Percentiles rank a stretch among this genome's conserved stretches.
Conservation (phyloP, 2,329 filamentous ascomycete species). For the Colletotrichum tropicale region DNA sequence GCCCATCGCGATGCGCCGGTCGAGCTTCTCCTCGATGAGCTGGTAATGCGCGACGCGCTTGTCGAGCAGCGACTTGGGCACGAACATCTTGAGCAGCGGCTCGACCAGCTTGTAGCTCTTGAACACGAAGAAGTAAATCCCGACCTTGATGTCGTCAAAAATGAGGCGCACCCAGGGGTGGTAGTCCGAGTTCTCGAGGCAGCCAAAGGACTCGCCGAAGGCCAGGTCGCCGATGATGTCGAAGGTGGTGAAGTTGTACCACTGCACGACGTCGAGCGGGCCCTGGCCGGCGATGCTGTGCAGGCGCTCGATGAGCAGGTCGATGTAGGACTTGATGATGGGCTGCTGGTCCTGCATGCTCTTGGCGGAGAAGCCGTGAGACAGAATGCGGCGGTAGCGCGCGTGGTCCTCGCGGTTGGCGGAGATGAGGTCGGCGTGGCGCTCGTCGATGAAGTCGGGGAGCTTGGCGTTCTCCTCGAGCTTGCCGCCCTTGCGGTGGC, state of each 20-base stretch:
- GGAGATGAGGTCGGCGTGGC: conserved; percentile 23
- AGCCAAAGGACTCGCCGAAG: conserved; percentile 33
- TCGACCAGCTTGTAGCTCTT: background rate
- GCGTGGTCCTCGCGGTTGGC: conserved; percentile 5
- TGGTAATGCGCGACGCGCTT: background rate
- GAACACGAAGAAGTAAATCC: background rate
- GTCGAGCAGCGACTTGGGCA: background rate
- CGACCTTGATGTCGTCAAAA: conserved; percentile 19
- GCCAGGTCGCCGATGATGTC: conserved; percentile 34
- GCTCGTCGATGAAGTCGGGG: background rate
- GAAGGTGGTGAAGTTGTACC: conserved; percentile 33
- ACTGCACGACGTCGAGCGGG: conserved; percentile 25
- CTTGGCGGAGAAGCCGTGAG: conserved; percentile 28
- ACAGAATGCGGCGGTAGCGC: conserved; percentile 18
- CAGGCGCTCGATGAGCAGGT: conserved; percentile 41
- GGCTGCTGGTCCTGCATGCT: conserved; percentile 28
- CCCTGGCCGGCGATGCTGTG: conserved; percentile 26
- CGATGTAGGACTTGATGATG: conserved; percentile 39
- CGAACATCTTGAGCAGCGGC: background rate
- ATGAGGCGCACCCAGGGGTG: conserved; percentile 23
- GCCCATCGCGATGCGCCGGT: conserved; percentile 10
- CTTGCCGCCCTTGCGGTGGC: conserved; percentile 15
- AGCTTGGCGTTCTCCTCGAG: conserved; percentile 6
- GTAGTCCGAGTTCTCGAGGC: conserved; percentile 23
- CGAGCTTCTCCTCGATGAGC: conserved; percentile 1